phyloP scores from a whole-genome alignment of 1,284 basidiomycete species.

The Bjerkandera adusta region DNA sequence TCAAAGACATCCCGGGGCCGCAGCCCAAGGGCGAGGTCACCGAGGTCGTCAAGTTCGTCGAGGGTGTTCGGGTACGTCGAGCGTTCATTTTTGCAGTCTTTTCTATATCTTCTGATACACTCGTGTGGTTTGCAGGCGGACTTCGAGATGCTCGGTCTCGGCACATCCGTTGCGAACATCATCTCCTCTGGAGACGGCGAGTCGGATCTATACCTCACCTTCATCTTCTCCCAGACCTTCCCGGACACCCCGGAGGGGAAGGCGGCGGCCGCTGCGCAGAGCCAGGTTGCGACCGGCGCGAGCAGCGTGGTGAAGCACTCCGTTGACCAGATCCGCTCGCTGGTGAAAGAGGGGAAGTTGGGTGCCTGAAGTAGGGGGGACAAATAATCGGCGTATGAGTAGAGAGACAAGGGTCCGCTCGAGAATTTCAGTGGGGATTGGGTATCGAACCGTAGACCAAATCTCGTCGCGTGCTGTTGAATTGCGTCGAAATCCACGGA shows the following conservation, averaged over 20 bases:
- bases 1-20: slow-evolving; percentile 9
- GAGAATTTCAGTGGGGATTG: too few relatives aligned
- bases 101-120: too few relatives aligned
- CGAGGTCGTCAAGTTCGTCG: background rate
- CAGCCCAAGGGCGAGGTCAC: slow-evolving; percentile 6
- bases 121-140: background rate
- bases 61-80: slow-evolving; percentile 4
- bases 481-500: too few relatives aligned
- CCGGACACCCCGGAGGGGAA: background rate
- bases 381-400: too few relatives aligned
- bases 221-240: background rate
- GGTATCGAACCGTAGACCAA: too few relatives aligned
- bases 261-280: background rate
- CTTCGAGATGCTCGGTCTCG: slow-evolving; percentile 1
- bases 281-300: background rate
- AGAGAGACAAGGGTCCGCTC: too few relatives aligned
- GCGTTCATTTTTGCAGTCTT: too few relatives aligned
- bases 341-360: slow-evolving; percentile 3
- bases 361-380: slow-evolving; percentile 4
- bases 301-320: background rate
- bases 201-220: slow-evolving; percentile 1
- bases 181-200: slow-evolving; percentile 1
- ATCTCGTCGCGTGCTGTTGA: too few relatives aligned
- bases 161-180: background rate
- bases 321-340: slow-evolving; percentile 6